phyloP scores from a whole-genome alignment of 768 basidiomycete species.

The Amanita jacksonii region DNA sequence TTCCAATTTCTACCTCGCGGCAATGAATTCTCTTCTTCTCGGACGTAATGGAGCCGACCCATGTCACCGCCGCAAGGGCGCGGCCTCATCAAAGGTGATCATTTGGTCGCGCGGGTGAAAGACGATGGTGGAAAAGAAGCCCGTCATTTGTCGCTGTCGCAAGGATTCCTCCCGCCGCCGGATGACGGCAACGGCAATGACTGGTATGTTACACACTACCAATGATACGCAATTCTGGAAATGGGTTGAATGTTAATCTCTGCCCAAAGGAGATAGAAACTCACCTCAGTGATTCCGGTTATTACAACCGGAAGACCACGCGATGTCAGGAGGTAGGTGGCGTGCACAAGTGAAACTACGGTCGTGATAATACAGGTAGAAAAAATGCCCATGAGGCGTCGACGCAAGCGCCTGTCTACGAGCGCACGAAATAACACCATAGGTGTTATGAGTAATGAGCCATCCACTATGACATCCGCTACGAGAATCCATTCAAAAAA shows the following conservation, averaged over 20 bases:
- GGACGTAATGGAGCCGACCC: too few species aligned
- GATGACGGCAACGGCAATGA: constrained; percentile 23
- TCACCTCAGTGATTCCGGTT: constrained; percentile 35
- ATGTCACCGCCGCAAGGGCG: too few species aligned
- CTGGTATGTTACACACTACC: constrained; percentile 30
- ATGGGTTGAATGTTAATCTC: not conserved
- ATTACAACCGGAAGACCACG: constrained; percentile 23
- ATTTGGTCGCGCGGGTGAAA: too few species aligned
- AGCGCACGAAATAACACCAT: constrained; percentile 35
- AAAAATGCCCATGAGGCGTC: constrained; percentile 38
- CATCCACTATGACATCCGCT: constrained; percentile 41
- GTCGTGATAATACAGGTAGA: constrained; percentile 45
- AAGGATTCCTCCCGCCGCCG: constrained; percentile 8
- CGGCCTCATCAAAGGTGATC: too few species aligned
- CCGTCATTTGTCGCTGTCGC: too few species aligned
- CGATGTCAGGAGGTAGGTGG: constrained; percentile 25
- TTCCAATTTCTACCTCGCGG: too few species aligned
- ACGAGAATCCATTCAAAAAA: not conserved
- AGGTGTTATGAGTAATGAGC: constrained; percentile 35
- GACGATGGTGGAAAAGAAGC: too few species aligned
- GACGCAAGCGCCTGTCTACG: constrained; percentile 26
- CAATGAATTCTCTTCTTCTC: too few species aligned
- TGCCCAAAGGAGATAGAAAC: not conserved
- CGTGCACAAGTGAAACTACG: constrained; percentile 35
- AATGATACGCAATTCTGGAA: constrained; percentile 24